Base-by-base conservation (phyloP, 257 asterid genomes). In the Thymus mandschuricus region DNA sequence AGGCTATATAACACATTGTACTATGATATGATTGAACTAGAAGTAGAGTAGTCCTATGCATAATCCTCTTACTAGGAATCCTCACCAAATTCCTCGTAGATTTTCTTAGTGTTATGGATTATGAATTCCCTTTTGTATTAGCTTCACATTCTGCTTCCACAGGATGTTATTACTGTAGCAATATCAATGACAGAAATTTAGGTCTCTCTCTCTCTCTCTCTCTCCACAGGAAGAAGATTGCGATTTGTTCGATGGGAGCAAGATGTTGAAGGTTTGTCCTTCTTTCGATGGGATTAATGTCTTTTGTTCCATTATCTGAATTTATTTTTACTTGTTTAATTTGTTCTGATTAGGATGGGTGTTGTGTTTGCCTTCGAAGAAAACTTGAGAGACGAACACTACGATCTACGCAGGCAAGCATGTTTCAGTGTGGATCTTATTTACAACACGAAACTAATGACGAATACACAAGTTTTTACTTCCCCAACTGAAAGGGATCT, bases 11-110 rank as follows among this genome's bases (percentile, higher is more conserved):
- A 70, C 70, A 67, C 73, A 74, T 73, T 84, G 83, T 81, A 78
- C 78, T 78, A 52, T 38, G 41, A 38, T 21, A 21, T 72, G 80
- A 73, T 78, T 63, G 73, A 67, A 79, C 76, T 82, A 80, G 85
- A 86, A 30, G 72, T 84, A 38, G 21, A 21, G 41, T 38, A 84
- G 90, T 59, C 52, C 69, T 74, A 77, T 60, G 55, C 64, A 62
- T 56, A 54, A 45, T 70, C 66, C 69, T 66, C 45, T 62, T 52
- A 30, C 56, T 78, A 72, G 69, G 52, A 41, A 30, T 60, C 59
- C 50, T 72, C 48, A 30, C 49, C 40, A 71, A 61, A 60, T 59
- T 15, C 58, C 60, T 45, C 27, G 58, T 68, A 67, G 79, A 71
- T 74, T 63, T 28, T 61, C 46, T 8, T 59, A 66, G 80, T 60